Evolutionary conservation across 352 stramenopile genomes (phyloP), one percentile per base, ranked within the genome.

Genomic region (Thalassiosira exigua): DNA sequence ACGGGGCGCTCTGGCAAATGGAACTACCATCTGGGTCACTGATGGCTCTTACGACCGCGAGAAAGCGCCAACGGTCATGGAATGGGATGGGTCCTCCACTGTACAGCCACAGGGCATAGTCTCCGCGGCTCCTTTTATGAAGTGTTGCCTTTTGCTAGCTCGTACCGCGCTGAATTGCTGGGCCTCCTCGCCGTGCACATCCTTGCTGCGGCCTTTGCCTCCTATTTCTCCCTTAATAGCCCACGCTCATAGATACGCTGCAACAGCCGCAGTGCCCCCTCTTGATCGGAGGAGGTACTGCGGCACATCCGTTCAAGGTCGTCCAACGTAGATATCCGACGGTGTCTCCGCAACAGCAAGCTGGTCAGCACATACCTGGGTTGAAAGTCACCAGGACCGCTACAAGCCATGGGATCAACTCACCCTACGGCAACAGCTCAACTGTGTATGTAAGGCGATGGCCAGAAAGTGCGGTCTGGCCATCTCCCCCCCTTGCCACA

Each of bases 31-130:
- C 33, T 5, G 4, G 26, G 36, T 62, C 1, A 71, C 62, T 12
- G 62, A 71, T 26, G 62, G 62, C 41, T 71, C 62, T 2, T 71
- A 71, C 62, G 32, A 67, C 26, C 65, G 26, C 26, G 12, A 64
- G 29, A 19, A 66, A 11, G 62, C 62, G 17, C 62, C 62, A 19
- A 39, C 11, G 12, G 42, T 64, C 29, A 71, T 19, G 29, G 62
- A 1, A 27, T n/a, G 7, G 62, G 62, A 12, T 66, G 42, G 12
- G 42, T 71, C 26, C 17, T 71, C 4, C 44, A 17, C 36, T 30
- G 42, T 33, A 71, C 42, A 12, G 11, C 12, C 7, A 58, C 33
- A 17, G 4, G 9, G 5, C 33, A 58, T 4, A 39, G 11, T 12
- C 36, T 67, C 4, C n/a, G n/a, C n/a, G n/a, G n/a, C n/a, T n/a